phyloP scores from a whole-genome alignment of 129 eudicot genomes.

The Artemisia argyi region DNA sequence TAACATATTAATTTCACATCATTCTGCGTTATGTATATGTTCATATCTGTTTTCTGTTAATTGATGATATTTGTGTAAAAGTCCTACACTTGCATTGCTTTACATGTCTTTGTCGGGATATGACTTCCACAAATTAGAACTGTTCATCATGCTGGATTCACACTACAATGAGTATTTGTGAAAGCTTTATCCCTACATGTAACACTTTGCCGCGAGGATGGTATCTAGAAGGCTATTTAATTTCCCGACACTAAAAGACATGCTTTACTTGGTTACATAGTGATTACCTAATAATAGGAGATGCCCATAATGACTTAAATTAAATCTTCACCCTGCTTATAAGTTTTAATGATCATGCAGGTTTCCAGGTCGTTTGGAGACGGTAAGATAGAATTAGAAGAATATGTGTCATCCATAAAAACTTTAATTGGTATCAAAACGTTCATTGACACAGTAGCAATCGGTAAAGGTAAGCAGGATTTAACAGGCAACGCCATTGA shows the following conservation, averaged over 20 bases:
- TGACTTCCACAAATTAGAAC: no score
- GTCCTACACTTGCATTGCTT: no score
- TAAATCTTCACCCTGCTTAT: neutral
- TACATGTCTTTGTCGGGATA: no score
- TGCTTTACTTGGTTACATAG: no score
- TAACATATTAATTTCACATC: no score
- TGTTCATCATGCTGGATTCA: neutral
- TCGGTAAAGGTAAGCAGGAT: conserved; percentile 76
- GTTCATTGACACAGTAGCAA: conserved; percentile 64
- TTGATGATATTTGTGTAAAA: no score
- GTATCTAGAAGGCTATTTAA: no score
- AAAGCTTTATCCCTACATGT: no score
- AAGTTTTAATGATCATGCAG: conserved; percentile 40
- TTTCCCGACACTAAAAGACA: no score
- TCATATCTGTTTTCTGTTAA: no score
- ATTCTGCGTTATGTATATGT: no score
- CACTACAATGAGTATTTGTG: neutral
- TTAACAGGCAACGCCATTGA: conserved; percentile 57
- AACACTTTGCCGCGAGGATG: no score
- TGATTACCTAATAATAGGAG: neutral
- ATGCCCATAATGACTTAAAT: neutral
- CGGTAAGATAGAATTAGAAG: conserved; percentile 46
- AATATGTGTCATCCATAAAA: conserved; percentile 52
- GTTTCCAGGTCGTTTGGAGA: conserved; percentile 55
- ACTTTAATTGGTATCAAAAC: conserved; percentile 48